Conservation (phyloP, 768 basidiomycete species). For the Trametes punicea region DNA sequence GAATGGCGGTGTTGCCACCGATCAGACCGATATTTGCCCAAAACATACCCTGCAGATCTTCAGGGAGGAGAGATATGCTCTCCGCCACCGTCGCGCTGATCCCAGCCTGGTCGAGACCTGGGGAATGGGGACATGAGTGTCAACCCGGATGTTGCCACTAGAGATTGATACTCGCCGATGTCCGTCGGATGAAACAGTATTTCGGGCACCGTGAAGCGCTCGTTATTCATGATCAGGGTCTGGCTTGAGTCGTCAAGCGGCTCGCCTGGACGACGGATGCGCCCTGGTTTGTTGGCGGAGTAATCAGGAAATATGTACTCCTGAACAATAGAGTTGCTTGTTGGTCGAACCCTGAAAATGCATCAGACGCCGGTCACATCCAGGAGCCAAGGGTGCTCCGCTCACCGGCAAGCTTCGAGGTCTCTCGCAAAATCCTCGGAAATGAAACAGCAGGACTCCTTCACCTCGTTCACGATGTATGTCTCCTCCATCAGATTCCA, state of each 20-base stretch:
- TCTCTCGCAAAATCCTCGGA: constrained; percentile 69
- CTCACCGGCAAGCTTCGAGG: constrained; percentile 77
- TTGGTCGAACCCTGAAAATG: constrained; percentile 46
- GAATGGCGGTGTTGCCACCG: constrained; percentile 77
- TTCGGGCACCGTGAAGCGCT: constrained; percentile 92
- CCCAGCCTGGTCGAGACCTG: constrained; percentile 80
- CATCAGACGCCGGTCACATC: neutral
- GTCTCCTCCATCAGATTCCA: constrained; percentile 99
- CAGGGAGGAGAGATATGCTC: constrained; percentile 72
- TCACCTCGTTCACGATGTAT: constrained; percentile 88
- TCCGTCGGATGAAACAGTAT: constrained; percentile 86
- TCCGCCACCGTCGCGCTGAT: constrained; percentile 71
- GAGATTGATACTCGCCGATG: constrained; percentile 53
- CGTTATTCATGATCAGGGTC: constrained; percentile 84
- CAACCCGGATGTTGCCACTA: neutral
- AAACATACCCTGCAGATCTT: constrained; percentile 87
- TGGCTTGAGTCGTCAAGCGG: constrained; percentile 55
- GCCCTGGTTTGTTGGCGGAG: constrained; percentile 59
- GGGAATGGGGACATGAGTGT: constrained; percentile 8
- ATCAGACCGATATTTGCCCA: constrained; percentile 92
- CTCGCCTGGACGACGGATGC: constrained; percentile 52
- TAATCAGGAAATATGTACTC: constrained; percentile 93
- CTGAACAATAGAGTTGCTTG: constrained; percentile 66
- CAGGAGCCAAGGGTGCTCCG: constrained; percentile 16
- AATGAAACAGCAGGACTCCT: constrained; percentile 89